phyloP scores from a whole-genome alignment of 129 eudicot genomes.

The Silybum marianum region DNA sequence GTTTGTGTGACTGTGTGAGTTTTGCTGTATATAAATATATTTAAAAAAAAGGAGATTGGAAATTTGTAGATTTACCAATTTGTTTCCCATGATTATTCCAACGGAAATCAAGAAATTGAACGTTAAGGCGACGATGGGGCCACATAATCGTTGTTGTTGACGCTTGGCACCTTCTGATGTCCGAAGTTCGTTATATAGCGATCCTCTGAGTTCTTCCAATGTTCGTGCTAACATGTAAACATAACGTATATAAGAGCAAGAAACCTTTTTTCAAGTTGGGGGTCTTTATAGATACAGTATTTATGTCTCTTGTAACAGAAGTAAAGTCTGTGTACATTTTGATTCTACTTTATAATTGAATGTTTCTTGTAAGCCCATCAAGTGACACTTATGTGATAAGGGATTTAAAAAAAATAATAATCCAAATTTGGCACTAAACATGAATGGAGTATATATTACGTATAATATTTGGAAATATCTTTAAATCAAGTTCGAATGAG shows the following conservation, averaged over 20 bases:
- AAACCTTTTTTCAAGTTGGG: not conserved
- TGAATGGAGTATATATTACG: too few relatives aligned
- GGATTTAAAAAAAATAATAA: too few relatives aligned
- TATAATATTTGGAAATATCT: too few relatives aligned
- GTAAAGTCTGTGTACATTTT: not conserved
- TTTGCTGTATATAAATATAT: too few relatives aligned
- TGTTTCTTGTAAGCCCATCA: too few relatives aligned
- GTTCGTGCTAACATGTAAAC: conserved; percentile 46
- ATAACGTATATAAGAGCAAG: not conserved
- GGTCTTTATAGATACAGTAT: not conserved
- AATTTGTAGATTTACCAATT: conserved; percentile 46
- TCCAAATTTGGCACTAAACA: too few relatives aligned
- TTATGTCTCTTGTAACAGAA: not conserved
- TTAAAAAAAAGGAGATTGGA: not conserved
- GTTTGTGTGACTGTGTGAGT: not conserved
- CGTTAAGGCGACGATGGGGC: conserved; percentile 72
- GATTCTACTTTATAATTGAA: too few relatives aligned
- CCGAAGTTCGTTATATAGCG: conserved; percentile 65
- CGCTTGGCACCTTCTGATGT: conserved; percentile 84
- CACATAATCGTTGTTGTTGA: conserved; percentile 77
- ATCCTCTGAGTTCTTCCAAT: conserved; percentile 71
- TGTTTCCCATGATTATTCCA: conserved; percentile 72
- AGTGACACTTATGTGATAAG: not conserved
- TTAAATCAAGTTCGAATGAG: too few relatives aligned
- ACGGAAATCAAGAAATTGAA: conserved; percentile 83